Evolutionary conservation across 1,284 basidiomycete species (phyloP), one percentile per base, ranked within the genome.

Genomic region (Sporisorium reilianum): DNA sequence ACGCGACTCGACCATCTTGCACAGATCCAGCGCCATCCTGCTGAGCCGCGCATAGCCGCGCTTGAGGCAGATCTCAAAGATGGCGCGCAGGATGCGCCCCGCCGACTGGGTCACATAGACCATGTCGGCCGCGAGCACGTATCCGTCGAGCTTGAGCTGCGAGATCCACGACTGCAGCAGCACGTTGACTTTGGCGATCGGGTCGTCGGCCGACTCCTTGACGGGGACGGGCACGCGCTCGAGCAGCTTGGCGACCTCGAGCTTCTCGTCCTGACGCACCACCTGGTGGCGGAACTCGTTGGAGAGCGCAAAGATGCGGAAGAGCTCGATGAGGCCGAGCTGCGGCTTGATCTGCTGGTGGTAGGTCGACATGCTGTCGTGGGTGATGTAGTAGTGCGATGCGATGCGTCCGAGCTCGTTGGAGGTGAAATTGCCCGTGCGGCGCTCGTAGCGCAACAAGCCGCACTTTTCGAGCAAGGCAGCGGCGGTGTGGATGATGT

Each of bases 61-160:
- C 87, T 97, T 97, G 69, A 98, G 87, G 84, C 96, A 99, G 58
- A 99, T 99, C 86, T 99, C 96, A 78, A 97, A 99, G 84, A 99
- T 93, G 16, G 97, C 96, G 20, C 95, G 93, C 41, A 99, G 87
- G 80, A 99, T 98, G 84, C 93, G 82, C 14, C 86, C 86, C 8
- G 86, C 86, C 18, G 86, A 86, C 64, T 87, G 86, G 5, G 86
- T 93, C 48, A 68, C 77, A 81, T 94, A 97, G 6, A 98, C 95
- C 97, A 99, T 99, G 85, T 99, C 96, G 1, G 96, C 94, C 18
- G 98, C 93, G 20, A 99, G 90, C 8, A 95, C 95, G 83, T 98
- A 99, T 87, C 93, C 95, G 67, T 96, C 93, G 2, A 99, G 89
- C 86, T 94, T 97, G 59, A 98, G 90, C 79, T 95, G 91, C 0